phyloP scores from a whole-genome alignment of 2,329 filamentous ascomycete genomes.

The Colletotrichum camelliae region DNA sequence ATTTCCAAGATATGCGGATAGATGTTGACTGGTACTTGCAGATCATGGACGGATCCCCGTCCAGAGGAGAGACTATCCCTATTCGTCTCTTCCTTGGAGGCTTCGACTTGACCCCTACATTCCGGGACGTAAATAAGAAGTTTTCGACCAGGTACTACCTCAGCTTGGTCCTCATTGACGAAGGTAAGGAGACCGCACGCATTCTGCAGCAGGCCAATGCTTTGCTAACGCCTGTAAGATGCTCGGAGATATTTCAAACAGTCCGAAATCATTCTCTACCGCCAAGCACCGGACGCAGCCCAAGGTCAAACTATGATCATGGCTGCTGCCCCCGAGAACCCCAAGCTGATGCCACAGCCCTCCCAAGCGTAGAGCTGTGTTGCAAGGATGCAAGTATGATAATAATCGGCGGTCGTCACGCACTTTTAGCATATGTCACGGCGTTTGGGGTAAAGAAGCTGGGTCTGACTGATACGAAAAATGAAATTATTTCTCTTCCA shows the following conservation, averaged over 20 bases:
- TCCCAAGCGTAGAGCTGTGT: slow-evolving; percentile 18
- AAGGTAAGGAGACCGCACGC: slow-evolving; percentile 61
- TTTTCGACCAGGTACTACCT: slow-evolving; percentile 98
- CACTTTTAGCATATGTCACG: slow-evolving; percentile 44
- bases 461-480: slow-evolving; percentile 25
- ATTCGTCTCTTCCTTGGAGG: slow-evolving; percentile 96
- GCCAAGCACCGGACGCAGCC: slow-evolving; percentile 71
- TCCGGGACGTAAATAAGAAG: slow-evolving; percentile 99
- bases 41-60: slow-evolving; percentile 99
- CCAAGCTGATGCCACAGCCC: slow-evolving; percentile 44
- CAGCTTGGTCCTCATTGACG: slow-evolving; percentile 92
- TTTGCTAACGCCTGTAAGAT: slow-evolving; percentile 59
- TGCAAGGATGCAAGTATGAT: slow-evolving; percentile 4
- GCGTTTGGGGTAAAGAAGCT: slow-evolving; percentile 37
- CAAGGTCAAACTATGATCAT: slow-evolving; percentile 42
- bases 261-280: slow-evolving; percentile 95
- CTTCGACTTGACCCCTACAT: slow-evolving; percentile 96
- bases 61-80: slow-evolving; percentile 91
- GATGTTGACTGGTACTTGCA: slow-evolving; percentile 33
- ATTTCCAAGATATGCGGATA: neutral
- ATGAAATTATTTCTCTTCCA: slow-evolving; percentile 22
- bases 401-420: neutral
- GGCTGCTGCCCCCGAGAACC: slow-evolving; percentile 51
- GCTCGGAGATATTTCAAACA: slow-evolving; percentile 98
- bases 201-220: neutral